Base-by-base conservation (phyloP, 2,329 filamentous ascomycete species). In the Conoideocrella luteorostrata region DNA sequence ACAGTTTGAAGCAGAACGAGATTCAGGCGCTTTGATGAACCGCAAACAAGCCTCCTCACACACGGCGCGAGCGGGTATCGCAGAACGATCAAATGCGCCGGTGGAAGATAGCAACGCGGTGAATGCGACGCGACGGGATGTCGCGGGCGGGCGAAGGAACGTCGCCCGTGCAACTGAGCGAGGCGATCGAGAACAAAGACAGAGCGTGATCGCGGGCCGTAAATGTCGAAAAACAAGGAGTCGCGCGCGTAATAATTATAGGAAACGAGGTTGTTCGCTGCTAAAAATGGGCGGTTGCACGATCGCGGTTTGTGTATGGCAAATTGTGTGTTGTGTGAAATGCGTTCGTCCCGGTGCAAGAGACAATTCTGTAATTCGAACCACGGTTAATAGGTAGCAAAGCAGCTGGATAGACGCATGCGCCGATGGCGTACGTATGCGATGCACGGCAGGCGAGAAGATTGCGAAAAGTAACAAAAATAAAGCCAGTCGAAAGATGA, bases 11-110 rank as follows among this genome's bases (percentile, higher is more conserved):
- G n/a, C n/a, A n/a, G n/a, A n/a, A n/a, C n/a, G n/a, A n/a, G n/a
- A n/a, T n/a, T n/a, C n/a, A 37, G 24, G 20, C 18, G 29, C 15
- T 28, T 4, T 7, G n/a, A 15, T 7, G 22, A 18, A 24, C n/a
- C n/a, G 43, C 22, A 32, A 15, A 30, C 18, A 18, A 29, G 30
- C 10, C 32, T 20, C 32, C 7, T 30, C 13, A 24, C 21, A 28
- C 29, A 43, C 20, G 40, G 35, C 28, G 24, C 36, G 23, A 26
- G 30, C 28, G 41, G 17, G 22, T 23, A 23, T 37, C 17, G 41
- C 43, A 30, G 22, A 34, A 30, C 37, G 23, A 41, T 39, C 13
- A 37, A 40, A 45, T 44, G 42, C 42, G 42, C 42, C 26, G 42
- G 28, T 26, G 35, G 7, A 18, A 37, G 34, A 23, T 15, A 17